Base-by-base conservation (phyloP, 2,329 filamentous ascomycete genomes). In the Beauveria australis region DNA sequence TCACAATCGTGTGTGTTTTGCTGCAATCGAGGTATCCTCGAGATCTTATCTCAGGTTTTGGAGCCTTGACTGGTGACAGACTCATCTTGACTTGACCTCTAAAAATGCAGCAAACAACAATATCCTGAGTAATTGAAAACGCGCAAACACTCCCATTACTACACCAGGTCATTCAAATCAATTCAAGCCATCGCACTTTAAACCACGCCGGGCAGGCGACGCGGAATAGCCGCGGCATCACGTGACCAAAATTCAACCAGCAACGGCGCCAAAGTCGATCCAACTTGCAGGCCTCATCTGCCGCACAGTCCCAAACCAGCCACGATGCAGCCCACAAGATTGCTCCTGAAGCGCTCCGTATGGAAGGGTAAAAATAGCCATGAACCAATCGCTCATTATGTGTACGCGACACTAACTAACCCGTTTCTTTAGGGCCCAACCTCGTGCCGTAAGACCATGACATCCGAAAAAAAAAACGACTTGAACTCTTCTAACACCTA, bases 301-400 rank as follows among this genome's bases (percentile, higher is more conserved):
- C 30, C 26, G 9, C 28, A 12, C 49, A 59, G 30, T 24, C 28
- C 16, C 30, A 51, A 58, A 30, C 12, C 60, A 67, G 65, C 63
- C 58, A 77, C 67, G 69, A 92, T 92, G 89, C 81, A 86, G 72
- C 81, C 86, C 64, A 90, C 89, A 67, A 79, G 85, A 70, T 79
- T 78, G 69, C 81, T 90, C 19, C 72, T 89, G 43, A 86, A 86
- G 76, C 87, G 91, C 67, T 94, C 91, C 54, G 87, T 92, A 70
- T 95, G 91, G 91, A 95, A 95, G 82, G 91, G 91, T 92, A 75
- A 66, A 75, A 61, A 16, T 41, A 28, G 22, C 2, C 3, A 30
- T 19, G 33, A 22, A 26, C 8, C 7, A 12, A 53, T 16, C 46
- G 10, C 9, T 43, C 28, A 19, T 9, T 19, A 3, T 22, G 1